A percentile compares a stretch with the other conserved stretches of the same genome.
Evolutionary conservation across 768 basidiomycete species (phyloP).

Genomic region (Serpula lacrymans): DNA sequence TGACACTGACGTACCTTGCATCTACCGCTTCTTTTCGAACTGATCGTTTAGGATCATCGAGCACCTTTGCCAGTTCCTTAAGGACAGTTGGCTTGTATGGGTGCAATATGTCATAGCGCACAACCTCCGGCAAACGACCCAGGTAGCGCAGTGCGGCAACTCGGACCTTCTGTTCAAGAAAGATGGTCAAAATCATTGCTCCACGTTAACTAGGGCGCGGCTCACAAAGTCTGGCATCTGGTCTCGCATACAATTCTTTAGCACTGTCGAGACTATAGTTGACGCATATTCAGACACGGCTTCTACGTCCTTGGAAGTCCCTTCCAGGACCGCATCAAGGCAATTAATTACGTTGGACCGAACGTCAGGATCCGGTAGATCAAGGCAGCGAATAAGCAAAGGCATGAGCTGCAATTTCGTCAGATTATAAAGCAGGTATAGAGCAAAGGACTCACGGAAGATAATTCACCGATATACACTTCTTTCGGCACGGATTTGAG

Average conservation of each 20-base stretch:
- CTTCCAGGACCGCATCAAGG: conserved; percentile 66
- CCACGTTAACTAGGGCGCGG: conserved; percentile 1
- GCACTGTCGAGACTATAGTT: conserved; percentile 66
- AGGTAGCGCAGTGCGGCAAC: conserved; percentile 73
- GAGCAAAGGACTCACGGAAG: conserved; percentile 38
- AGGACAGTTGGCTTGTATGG: conserved; percentile 72
- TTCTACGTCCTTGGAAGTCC: conserved; percentile 44
- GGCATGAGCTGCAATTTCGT: conserved; percentile 68
- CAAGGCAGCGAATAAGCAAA: conserved; percentile 79
- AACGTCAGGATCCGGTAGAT: conserved; percentile 69
- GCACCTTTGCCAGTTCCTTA: conserved; percentile 63
- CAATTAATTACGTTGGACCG: conserved; percentile 80
- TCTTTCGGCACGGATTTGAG: conserved; percentile 77
- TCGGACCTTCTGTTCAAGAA: conserved; percentile 60
- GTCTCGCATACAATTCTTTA: conserved; percentile 55
- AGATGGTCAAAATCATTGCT: conserved; percentile 1
- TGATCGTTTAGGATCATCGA: conserved; percentile 86
- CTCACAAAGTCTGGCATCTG: conserved; percentile 57
- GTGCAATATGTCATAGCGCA: conserved; percentile 83
- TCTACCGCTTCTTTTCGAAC: conserved; percentile 91
- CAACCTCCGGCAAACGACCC: conserved; percentile 63
- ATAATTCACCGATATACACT: conserved; percentile 67
- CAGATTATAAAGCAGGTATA: background rate
- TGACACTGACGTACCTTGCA: conserved; percentile 43
- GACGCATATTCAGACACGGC: conserved; percentile 66